A percentile compares a stretch with the other conserved stretches of the same genome.
These are phyloP conservation scores for Phyllosticta capitalensis DNA, from an alignment of 2,329 filamentous ascomycete species.

Conservation along the genomic window DNA sequence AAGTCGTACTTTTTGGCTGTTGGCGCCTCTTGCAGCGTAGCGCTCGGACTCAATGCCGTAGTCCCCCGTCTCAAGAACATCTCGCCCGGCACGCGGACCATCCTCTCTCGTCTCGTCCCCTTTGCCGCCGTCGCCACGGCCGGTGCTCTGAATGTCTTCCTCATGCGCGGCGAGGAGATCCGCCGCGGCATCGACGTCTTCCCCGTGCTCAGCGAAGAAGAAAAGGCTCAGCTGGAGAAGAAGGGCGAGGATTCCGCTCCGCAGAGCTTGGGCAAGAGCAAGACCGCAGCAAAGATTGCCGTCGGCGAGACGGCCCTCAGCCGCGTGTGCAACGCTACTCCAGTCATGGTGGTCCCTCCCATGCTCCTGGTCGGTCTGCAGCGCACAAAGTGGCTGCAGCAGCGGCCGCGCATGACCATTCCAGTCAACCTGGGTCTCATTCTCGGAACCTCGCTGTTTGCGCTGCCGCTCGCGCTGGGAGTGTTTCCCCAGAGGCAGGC, in stretches of 20 bases:
- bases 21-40: conserved; percentile 85
- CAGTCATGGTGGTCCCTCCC: conserved; percentile 94
- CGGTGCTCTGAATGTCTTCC: conserved; percentile 86
- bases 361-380: conserved; percentile 78
- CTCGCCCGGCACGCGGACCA: conserved; percentile 62
- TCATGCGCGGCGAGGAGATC: conserved; percentile 97
- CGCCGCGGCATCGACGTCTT: conserved; percentile 86
- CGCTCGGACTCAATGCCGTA: conserved; percentile 79
- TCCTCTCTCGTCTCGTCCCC: conserved; percentile 80
- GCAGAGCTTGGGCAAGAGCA: conserved; percentile 71
- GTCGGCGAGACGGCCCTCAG: conserved; percentile 89
- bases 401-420: conserved; percentile 63
- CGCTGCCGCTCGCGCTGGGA: conserved; percentile 78
- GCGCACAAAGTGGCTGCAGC: conserved; percentile 70
- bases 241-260: conserved; percentile 50
- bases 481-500: conserved; percentile 88
- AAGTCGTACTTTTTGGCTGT: conserved; percentile 91
- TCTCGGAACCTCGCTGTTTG: conserved; percentile 75
- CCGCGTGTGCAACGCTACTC: conserved; percentile 84
- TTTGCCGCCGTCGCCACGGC: conserved; percentile 92
- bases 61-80: conserved; percentile 76
- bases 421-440: conserved; percentile 85
- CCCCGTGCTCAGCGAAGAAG: conserved; percentile 63
- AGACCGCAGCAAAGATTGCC: conserved; percentile 77
- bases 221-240: conserved; percentile 55